These are phyloP conservation scores for Pythium utonaiense DNA, from an alignment of 352 stramenopile genomes.

Conservation along the genomic window DNA sequence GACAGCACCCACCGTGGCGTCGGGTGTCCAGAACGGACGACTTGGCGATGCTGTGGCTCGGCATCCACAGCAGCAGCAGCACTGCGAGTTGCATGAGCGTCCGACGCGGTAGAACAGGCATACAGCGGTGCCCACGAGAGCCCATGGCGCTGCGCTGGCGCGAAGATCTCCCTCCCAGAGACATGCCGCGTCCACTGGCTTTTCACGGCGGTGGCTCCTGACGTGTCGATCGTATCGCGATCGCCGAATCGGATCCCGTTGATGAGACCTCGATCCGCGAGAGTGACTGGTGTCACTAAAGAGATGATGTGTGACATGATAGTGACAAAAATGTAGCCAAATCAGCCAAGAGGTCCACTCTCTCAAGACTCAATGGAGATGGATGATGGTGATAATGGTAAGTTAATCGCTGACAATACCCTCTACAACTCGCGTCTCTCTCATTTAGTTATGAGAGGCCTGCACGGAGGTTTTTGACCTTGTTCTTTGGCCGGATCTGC, in stretches of 20 bases:
- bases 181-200: not conserved
- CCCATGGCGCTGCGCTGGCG: not conserved
- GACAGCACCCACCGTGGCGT: not conserved
- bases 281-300: conserved; percentile 17
- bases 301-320: not conserved
- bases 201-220: not conserved
- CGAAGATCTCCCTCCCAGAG: not conserved
- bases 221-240: not conserved
- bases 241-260: not conserved
- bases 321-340: not conserved
- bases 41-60: not conserved
- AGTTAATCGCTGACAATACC: too few species aligned
- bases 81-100: conserved; percentile 5
- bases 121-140: not conserved
- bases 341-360: not conserved
- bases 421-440: too few species aligned
- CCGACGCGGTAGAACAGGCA: not conserved
- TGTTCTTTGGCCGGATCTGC: conserved; percentile 45
- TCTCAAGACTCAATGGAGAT: too few species aligned
- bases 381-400: too few species aligned
- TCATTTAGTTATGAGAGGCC: conserved; percentile 1
- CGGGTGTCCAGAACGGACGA: not conserved
- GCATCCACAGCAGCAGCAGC: conserved; percentile 15
- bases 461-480: conserved; percentile 18
- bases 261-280: not conserved